phyloP scores from a whole-genome alignment of 345 rosid genomes.

The Excoecaria agallocha region DNA sequence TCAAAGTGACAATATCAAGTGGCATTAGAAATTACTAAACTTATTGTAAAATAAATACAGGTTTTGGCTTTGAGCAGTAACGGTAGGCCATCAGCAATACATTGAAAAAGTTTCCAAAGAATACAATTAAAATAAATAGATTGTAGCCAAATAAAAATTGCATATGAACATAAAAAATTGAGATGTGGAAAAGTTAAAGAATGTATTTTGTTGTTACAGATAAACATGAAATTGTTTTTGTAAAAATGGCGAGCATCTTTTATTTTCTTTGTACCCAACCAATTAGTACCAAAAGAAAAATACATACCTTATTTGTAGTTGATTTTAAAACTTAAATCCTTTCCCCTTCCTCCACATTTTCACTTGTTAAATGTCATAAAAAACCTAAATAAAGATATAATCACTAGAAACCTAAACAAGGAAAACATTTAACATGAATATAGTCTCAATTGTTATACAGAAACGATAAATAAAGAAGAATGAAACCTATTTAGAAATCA shows the following conservation, averaged over 20 bases:
- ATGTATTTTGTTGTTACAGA: constrained; percentile 23
- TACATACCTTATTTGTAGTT: no score
- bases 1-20: not conserved
- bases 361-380: no score
- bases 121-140: constrained; percentile 5
- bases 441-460: no score
- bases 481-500: no score
- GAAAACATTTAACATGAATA: no score
- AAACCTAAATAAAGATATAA: no score
- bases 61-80: not conserved
- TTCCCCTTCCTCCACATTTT: no score
- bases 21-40: not conserved
- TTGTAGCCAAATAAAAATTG: constrained; percentile 12
- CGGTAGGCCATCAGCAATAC: not conserved
- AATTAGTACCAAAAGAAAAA: constrained; percentile 15
- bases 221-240: constrained; percentile 24
- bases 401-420: no score
- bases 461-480: no score
- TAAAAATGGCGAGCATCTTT: constrained; percentile 19
- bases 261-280: constrained; percentile 19
- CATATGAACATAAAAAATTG: not conserved
- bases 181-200: constrained; percentile 15
- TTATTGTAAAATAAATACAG: constrained; percentile 7
- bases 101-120: not conserved
- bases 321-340: no score